These are phyloP conservation scores for Tulasnella sp. DNA, from an alignment of 768 basidiomycete genomes.

Conservation along the genomic window DNA sequence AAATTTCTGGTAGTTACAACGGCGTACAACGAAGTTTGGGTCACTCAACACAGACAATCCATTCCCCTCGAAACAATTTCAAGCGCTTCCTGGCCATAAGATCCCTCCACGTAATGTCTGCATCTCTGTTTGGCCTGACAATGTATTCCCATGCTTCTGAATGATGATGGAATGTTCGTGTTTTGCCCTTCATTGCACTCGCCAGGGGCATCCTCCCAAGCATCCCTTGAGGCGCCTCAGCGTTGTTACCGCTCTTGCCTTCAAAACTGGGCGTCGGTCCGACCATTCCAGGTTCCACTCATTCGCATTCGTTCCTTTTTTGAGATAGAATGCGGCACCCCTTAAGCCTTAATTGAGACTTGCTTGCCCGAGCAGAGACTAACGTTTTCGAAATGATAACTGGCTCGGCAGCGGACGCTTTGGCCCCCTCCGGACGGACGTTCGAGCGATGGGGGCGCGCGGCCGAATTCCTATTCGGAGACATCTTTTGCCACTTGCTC, in stretches of 20 bases:
- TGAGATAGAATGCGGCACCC: not conserved
- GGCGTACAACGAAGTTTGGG: constrained; percentile 9
- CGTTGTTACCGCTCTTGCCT: too few relatives aligned
- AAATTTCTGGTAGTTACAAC: not conserved
- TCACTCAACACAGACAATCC: constrained; percentile 6
- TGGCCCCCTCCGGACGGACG: not conserved
- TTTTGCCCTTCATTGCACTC: too few relatives aligned
- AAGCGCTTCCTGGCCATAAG: constrained; percentile 6
- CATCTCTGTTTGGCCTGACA: not conserved
- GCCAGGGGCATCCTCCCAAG: too few relatives aligned
- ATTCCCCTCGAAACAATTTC: constrained; percentile 4
- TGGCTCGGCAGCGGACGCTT: not conserved
- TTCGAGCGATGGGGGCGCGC: not conserved
- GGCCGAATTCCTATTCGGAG: not conserved
- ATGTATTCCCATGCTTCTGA: not conserved
- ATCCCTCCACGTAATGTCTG: not conserved
- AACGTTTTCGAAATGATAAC: not conserved
- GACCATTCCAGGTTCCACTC: too few relatives aligned
- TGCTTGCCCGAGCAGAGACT: not conserved
- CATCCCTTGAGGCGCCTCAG: too few relatives aligned
- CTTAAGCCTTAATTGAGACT: too few relatives aligned
- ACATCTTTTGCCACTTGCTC: not conserved
- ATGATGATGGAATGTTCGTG: constrained; percentile 7
- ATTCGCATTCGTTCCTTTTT: not conserved
- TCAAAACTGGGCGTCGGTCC: too few relatives aligned